These are phyloP conservation scores for Mucor saturninus DNA, from an alignment of 371 early-diverging fungal species.

Conservation along the genomic window DNA sequence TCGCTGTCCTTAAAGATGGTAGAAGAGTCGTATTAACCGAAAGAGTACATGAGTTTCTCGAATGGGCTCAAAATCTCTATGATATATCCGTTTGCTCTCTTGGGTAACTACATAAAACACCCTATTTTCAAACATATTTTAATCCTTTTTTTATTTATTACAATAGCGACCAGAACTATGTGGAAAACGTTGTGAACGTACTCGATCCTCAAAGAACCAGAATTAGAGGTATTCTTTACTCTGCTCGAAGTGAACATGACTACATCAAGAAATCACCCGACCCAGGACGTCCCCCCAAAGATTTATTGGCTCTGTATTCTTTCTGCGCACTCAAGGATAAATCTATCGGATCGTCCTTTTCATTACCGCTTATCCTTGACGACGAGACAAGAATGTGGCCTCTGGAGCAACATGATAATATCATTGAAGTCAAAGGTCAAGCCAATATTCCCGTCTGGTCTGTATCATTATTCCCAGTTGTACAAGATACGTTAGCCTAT, in stretches of 20 bases:
- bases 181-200: constrained; percentile 71
- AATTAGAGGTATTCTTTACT: constrained; percentile 71
- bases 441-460: constrained; percentile 64
- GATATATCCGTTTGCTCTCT: constrained; percentile 82
- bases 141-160: neutral
- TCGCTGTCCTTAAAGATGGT: constrained; percentile 67
- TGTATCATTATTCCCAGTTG: constrained; percentile 71
- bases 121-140: neutral
- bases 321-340: constrained; percentile 62
- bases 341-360: constrained; percentile 53
- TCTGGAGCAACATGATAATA: constrained; percentile 75
- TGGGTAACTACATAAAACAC: constrained; percentile 49
- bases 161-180: constrained; percentile 74
- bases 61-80: constrained; percentile 73
- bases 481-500: constrained; percentile 59
- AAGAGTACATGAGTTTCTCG: constrained; percentile 75
- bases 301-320: constrained; percentile 69
- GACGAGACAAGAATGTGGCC: constrained; percentile 84
- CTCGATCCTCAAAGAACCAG: constrained; percentile 66
- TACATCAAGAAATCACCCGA: constrained; percentile 54
- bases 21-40: constrained; percentile 72
- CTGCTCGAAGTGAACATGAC: constrained; percentile 77
- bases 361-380: constrained; percentile 72
- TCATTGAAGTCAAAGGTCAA: constrained; percentile 74
- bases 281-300: constrained; percentile 72